A percentile compares a stretch with the other conserved stretches of the same genome.
Evolutionary conservation across 2,329 filamentous ascomycete genomes (phyloP).

Genomic region (Pestalotiopsis sp.): DNA sequence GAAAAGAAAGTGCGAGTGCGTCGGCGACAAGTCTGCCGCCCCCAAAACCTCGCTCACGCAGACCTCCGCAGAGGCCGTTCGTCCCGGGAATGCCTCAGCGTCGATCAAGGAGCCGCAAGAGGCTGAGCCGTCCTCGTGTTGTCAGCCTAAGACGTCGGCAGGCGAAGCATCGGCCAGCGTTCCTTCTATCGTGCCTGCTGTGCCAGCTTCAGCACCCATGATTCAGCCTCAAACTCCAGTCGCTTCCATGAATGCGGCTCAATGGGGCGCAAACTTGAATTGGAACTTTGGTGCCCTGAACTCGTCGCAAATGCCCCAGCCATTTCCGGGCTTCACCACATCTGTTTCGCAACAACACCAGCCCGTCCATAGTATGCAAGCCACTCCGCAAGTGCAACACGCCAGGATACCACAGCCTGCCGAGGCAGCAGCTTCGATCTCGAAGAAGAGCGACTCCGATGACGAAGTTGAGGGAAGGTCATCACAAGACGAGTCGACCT

Average conservation of each 20-base stretch:
- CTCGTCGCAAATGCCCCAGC: neutral
- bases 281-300: neutral
- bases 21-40: neutral
- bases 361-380: neutral
- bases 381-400: neutral
- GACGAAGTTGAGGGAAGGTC: neutral
- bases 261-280: conserved; percentile 5
- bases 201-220: neutral
- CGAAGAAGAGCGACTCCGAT: conserved; percentile 4
- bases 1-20: conserved; percentile 13
- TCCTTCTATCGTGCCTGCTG: neutral
- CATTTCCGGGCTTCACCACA: neutral
- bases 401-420: neutral
- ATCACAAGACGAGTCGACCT: neutral
- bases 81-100: neutral
- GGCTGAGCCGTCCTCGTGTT: neutral
- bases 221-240: neutral
- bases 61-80: neutral
- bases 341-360: neutral
- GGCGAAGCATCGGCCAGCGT: neutral
- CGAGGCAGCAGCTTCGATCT: neutral
- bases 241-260: neutral
- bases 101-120: neutral
- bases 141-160: neutral
- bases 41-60: neutral